Evolutionary conservation across 352 stramenopile species (phyloP), one percentile per base, ranked within the genome.

Genomic region (Blastocystis sp.): DNA sequence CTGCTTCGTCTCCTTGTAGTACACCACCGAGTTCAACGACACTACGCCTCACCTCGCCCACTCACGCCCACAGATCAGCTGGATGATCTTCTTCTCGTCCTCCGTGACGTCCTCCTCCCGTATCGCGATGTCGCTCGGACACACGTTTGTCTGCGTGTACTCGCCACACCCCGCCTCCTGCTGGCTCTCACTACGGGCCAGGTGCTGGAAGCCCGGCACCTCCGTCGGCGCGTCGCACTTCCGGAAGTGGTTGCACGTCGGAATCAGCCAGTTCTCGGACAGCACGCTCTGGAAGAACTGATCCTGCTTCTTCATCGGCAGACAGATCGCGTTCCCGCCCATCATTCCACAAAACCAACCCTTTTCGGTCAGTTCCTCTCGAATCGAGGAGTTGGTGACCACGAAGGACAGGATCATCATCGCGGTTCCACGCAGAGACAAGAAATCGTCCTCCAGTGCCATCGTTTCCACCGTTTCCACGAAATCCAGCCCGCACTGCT

Each of bases 11-110:
- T 64, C 71, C 43, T 40, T 45, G 19, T 53, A 64, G 21, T 62
- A 43, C 43, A 81, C 23, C 21, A 81, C 38, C 17, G 71, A 81
- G 60, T 81, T 81, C 2, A 81, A 23, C 28, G 71, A 81, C 4
- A 60, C 41, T 5, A 81, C 52, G 28, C 28, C 28, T 34, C 28
- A 34, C 28, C 28, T 34, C 28, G 28, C 28, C 28, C 28, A 34
- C 28, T 34, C 28, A 34, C 28, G 28, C 28, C 28, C 28, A 34
- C 28, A 34, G 28, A 34, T 34, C 28, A 81, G 71, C 23, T 23
- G 19, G 9, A 81, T 64, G 3, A 81, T 38, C 2, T 10, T 65
- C 9, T 43, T 65, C 59, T 81, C 71, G 21, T 56, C 28, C n/a
- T 81, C 71, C 2, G 38, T 64, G 17, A 66, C 10, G 14, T 17